These are phyloP conservation scores for Corylus americana DNA, from an alignment of 306 rosid genomes.

Conservation along the genomic window DNA sequence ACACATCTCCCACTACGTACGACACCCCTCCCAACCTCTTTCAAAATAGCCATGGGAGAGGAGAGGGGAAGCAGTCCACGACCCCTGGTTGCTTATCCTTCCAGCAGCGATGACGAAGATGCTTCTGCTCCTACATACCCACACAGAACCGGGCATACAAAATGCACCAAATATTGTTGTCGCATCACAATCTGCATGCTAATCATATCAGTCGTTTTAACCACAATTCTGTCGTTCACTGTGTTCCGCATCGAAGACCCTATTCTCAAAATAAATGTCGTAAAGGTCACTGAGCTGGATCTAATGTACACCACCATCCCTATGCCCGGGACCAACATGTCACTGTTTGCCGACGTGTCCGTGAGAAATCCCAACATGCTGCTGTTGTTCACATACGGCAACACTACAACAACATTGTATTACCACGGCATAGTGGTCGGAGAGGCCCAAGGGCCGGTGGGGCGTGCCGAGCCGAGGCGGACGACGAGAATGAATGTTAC, in stretches of 20 bases:
- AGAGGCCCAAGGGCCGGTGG: slow-evolving; percentile 49
- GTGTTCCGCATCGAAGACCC: slow-evolving; percentile 55
- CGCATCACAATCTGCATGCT: slow-evolving; percentile 21
- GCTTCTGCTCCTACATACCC: not conserved
- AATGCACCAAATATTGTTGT: slow-evolving; percentile 36
- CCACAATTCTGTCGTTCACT: slow-evolving; percentile 42
- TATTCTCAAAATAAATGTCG: slow-evolving; percentile 37
- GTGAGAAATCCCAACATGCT: slow-evolving; percentile 49
- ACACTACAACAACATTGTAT: slow-evolving; percentile 51
- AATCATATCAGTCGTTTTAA: slow-evolving; percentile 6
- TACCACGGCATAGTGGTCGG: slow-evolving; percentile 43
- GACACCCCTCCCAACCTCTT: too few species aligned
- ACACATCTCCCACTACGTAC: too few species aligned
- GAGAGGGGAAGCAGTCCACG: slow-evolving; percentile 40
- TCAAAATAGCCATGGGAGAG: too few species aligned
- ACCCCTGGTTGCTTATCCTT: slow-evolving; percentile 28
- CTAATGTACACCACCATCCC: slow-evolving; percentile 31
- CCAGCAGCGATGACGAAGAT: slow-evolving; percentile 23
- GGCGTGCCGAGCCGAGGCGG: slow-evolving; percentile 38
- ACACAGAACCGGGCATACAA: slow-evolving; percentile 13
- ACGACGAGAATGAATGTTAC: slow-evolving; percentile 51
- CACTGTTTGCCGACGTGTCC: slow-evolving; percentile 44
- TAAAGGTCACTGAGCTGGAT: slow-evolving; percentile 35
- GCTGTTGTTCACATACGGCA: slow-evolving; percentile 47
- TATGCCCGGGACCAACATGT: slow-evolving; percentile 43